Conservation (phyloP, 164 flowering plant species). For the Buxus sempervirens region DNA sequence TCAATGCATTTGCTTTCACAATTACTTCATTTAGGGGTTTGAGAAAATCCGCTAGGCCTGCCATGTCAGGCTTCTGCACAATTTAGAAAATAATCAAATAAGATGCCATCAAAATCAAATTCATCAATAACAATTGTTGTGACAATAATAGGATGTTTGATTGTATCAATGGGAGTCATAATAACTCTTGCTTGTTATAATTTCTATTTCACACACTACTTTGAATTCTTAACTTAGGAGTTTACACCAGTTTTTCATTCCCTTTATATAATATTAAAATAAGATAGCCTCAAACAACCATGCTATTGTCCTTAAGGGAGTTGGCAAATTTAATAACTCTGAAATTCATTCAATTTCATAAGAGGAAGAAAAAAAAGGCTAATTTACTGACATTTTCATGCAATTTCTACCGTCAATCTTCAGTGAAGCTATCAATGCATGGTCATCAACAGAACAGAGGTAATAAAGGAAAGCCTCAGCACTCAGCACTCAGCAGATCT, state of each 20-base stretch:
- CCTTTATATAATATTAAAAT: neutral
- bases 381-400: no score
- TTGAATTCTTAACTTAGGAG: no score
- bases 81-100: constrained; percentile 1
- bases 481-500: no score
- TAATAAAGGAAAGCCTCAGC: neutral
- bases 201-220: neutral
- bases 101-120: neutral
- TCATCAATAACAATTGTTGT: neutral
- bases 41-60: constrained; percentile 70
- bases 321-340: neutral
- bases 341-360: neutral
- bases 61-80: constrained; percentile 82
- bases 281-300: neutral
- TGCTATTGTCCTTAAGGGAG: neutral
- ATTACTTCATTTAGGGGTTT: constrained; percentile 86
- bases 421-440: neutral
- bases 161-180: constrained; percentile 9
- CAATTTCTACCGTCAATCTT: no score
- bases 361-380: neutral
- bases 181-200: no score
- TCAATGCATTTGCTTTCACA: constrained; percentile 67
- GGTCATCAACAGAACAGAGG: neutral
- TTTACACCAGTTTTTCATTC: neutral
- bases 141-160: neutral